phyloP scores from a whole-genome alignment of 1,284 basidiomycete genomes.

The Austroboletus niveus region DNA sequence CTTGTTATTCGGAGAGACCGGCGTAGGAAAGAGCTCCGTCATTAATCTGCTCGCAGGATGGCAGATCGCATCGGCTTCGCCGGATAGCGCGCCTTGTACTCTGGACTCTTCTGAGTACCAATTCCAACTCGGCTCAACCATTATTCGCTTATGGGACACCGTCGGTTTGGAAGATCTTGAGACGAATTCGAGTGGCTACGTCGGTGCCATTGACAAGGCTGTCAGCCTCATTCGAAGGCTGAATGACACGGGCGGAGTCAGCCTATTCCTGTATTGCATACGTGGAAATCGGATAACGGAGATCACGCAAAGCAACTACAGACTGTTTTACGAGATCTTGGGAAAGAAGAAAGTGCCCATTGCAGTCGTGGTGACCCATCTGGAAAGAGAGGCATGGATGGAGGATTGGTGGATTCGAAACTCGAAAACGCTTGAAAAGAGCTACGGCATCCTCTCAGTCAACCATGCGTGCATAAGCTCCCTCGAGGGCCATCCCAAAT shows the following conservation, averaged over 20 bases:
- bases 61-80: slow-evolving; percentile 25
- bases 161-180: slow-evolving; percentile 32
- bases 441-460: slow-evolving; percentile 16
- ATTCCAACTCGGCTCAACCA: slow-evolving; percentile 20
- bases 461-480: slow-evolving; percentile 32
- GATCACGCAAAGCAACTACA: slow-evolving; percentile 29
- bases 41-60: slow-evolving; percentile 30
- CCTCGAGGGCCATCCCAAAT: slow-evolving; percentile 18
- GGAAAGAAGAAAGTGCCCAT: slow-evolving; percentile 33
- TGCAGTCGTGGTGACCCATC: slow-evolving; percentile 30
- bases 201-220: slow-evolving; percentile 32
- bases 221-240: slow-evolving; percentile 24
- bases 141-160: slow-evolving; percentile 31
- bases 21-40: slow-evolving; percentile 35
- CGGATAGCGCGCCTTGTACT: slow-evolving; percentile 31
- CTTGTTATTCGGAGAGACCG: slow-evolving; percentile 31
- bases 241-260: slow-evolving; percentile 27
- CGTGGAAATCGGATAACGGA: slow-evolving; percentile 22
- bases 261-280: slow-evolving; percentile 34
- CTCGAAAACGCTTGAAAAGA: slow-evolving; percentile 16
- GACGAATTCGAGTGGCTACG: slow-evolving; percentile 11
- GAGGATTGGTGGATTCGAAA: slow-evolving; percentile 33
- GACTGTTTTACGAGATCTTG: slow-evolving; percentile 19
- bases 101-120: slow-evolving; percentile 24
- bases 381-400: slow-evolving; percentile 31